Conservation (phyloP, 129 eudicot species). For the Gnaphalium uliginosum region DNA sequence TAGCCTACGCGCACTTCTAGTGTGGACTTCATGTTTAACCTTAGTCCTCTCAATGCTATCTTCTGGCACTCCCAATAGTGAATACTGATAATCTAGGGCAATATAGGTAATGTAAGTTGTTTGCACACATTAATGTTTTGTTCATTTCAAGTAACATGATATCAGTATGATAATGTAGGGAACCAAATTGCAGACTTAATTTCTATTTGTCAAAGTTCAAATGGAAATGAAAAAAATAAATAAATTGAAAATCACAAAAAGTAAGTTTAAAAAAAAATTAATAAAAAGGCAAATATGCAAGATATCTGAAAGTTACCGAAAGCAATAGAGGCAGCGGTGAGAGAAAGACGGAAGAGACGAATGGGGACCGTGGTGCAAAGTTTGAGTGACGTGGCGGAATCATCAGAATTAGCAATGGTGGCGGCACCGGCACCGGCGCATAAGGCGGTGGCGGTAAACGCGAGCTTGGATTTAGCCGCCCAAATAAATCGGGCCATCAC, state of each 20-base stretch:
- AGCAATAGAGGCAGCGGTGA: conserved; percentile 74
- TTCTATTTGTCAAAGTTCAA: too few relatives aligned
- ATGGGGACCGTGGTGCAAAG: conserved; percentile 80
- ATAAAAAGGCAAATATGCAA: background rate
- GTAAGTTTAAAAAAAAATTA: background rate
- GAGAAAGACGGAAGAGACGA: conserved; percentile 74
- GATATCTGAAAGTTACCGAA: conserved; percentile 49
- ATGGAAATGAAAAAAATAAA: too few relatives aligned
- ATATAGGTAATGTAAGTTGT: too few relatives aligned
- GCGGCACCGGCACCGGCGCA: conserved; percentile 74
- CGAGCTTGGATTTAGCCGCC: conserved; percentile 56
- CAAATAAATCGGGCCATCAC: conserved; percentile 69
- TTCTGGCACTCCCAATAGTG: conserved; percentile 75
- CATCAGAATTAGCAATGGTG: conserved; percentile 64
- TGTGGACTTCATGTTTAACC: conserved; percentile 78
- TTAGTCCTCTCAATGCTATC: conserved; percentile 61
- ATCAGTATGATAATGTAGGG: too few relatives aligned
- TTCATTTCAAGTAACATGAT: too few relatives aligned
- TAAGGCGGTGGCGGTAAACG: conserved; percentile 52
- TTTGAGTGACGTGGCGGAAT: conserved; percentile 73
- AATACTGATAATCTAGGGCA: conserved; percentile 75
- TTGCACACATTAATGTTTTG: too few relatives aligned
- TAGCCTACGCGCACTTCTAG: conserved; percentile 78
- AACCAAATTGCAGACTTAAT: too few relatives aligned
- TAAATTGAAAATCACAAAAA: background rate